Evolutionary conservation across 768 basidiomycete species (phyloP), one percentile per base, ranked within the genome.

Genomic region (Ephemerocybe angulata): DNA sequence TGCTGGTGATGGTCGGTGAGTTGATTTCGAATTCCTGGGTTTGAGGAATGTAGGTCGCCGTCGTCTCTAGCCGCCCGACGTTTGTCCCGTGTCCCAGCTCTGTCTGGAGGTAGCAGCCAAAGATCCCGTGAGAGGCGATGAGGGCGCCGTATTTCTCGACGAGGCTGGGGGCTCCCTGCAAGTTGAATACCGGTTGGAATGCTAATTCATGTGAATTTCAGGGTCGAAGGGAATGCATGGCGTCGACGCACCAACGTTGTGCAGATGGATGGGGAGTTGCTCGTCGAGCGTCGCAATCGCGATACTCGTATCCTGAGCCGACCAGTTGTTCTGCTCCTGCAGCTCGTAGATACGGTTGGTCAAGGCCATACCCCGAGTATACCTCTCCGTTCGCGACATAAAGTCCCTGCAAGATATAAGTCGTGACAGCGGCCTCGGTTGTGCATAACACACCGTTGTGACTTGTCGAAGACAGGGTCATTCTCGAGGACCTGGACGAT

Each of bases 41-140:
- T 28, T 81, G 78, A 0, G 82, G 83, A n/a, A 86, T 69, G 67
- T 83, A 91, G 0, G 85, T 88, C 3, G 87, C 87, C 0, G 86
- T 90, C 0, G 89, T 91, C 65, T 91, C 89, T 21, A 91, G 72
- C 1, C 73, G 67, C 1, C 75, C 67, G 3, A 92, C 85, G 60
- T 88, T 88, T 1, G 84, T 83, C 17, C 90, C 90, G 56, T 92
- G 90, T 0, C 81, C 89, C 4, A 90, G 82, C 61, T 91, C 88
- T 0, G 88, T 90, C 63, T 91, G 87, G 28, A 88, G 70, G 67
- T 88, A 88, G 56, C 84, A 86, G 1, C 86, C 88, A 3, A 88
- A 66, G 58, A 90, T 84, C 1, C 80, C 88, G 6, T 79, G 78
- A 29, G 76, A 71, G 1, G 73, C 60, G 13, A 82, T 75, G 12